Evolutionary conservation across 495 filamentous ascomycete genomes (phyloP), one percentile per base, ranked within the genome.

Genomic region (Penicillium psychrofluorescens): DNA sequence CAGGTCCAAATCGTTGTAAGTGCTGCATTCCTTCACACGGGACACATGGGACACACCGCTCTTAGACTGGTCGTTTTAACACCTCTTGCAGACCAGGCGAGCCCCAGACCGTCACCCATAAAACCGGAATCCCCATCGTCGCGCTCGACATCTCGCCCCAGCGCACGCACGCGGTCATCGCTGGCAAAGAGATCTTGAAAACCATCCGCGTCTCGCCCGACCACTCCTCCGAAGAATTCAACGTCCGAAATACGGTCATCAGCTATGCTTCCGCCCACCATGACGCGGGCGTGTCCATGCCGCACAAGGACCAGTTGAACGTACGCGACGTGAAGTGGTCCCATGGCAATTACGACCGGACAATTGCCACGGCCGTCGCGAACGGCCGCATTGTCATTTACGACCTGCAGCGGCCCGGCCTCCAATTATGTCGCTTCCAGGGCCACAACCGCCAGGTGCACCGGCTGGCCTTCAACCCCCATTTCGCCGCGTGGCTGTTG

Each of bases 381-480:
- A 90, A 85, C 65, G 90, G 90, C 45, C 88, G 86, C 59, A 86
- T 95, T 50, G 81, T 90, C 40, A 70, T 90, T 50, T 95, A 94
- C 61, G 88, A 95, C 70, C 67, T 95, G 44, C 80, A 81, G 50
- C 78, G 80, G 40, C 69, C 80, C 36, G 81, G 81, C 28, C 63
- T 94, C 29, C 88, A 94, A 57, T 72, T 83, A 41, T 82, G 80
- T 44, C 80, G 88, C 43, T 70, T 88, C 47, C 84, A 86, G 51
- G 91, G 95, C 58, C 94, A 96, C 63, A 79, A 75, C 44, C 85
- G 94, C 41, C 91, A 95, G 72, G 84, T 98, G 44, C 91, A 98
- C 64, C 81, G 81, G 49, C 71, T 98, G 32, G 89, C 88, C 35
- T 87, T 96, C 64, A 95, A 90, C 58, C 90, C 92, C 2, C 83